These are phyloP conservation scores for Chrysosporium queenslandicum DNA, from an alignment of 2,329 filamentous ascomycete species.

Conservation along the genomic window DNA sequence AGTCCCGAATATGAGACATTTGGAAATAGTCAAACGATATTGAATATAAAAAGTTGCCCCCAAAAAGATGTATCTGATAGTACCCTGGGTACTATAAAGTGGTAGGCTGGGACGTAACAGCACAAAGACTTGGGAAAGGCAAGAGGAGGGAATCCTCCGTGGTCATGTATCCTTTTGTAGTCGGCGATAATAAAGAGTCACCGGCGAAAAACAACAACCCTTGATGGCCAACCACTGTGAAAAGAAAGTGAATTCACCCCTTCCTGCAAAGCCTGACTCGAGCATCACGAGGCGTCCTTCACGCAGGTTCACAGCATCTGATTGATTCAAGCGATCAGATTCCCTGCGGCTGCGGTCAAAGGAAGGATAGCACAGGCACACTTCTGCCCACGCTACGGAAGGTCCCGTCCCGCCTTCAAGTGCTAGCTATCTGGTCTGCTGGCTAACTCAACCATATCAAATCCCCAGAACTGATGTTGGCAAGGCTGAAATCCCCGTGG, in stretches of 20 bases:
- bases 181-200: background rate
- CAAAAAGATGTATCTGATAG: background rate
- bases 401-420: background rate
- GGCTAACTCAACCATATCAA: no score
- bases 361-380: background rate
- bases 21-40: background rate
- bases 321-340: no score
- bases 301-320: background rate
- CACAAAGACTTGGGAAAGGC: no score
- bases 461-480: no score
- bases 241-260: background rate
- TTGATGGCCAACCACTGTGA: background rate
- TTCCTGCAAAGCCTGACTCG: no score
- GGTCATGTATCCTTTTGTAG: background rate
- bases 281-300: background rate
- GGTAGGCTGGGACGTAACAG: no score
- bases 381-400: background rate
- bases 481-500: no score
- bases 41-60: background rate
- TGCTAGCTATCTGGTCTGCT: background rate
- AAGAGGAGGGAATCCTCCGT: no score
- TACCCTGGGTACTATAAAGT: background rate
- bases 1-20: constrained; percentile 60
- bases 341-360: background rate
- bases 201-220: background rate